phyloP scores from a whole-genome alignment of 192 early-diverging fungal species.

The Chytriomyces confervae region DNA sequence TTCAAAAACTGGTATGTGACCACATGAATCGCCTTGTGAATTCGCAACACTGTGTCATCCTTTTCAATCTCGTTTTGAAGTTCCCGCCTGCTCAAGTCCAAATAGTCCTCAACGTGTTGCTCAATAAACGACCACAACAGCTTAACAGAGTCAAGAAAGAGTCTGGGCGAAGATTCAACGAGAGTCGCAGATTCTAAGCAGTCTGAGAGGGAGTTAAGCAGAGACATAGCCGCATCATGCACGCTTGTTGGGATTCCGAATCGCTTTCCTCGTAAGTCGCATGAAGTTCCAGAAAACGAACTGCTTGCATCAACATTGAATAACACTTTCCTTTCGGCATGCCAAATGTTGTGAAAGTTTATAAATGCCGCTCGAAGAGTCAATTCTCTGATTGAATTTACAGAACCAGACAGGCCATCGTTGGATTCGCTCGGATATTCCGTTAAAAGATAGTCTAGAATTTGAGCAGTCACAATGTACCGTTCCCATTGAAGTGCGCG shows the following conservation, averaged over 20 bases:
- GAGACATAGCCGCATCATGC: constrained; percentile 30
- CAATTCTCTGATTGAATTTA: constrained; percentile 32
- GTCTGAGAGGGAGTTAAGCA: constrained; percentile 42
- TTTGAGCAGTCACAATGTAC: constrained; percentile 38
- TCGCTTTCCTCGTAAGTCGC: constrained; percentile 25
- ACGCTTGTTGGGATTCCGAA: constrained; percentile 38
- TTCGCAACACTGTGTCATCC: constrained; percentile 40
- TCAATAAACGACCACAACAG: constrained; percentile 50
- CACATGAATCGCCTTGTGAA: constrained; percentile 38
- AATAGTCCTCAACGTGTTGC: constrained; percentile 42
- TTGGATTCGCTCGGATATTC: constrained; percentile 4
- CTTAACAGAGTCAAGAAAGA: constrained; percentile 43
- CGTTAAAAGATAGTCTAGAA: constrained; percentile 35
- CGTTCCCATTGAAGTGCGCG: constrained; percentile 45
- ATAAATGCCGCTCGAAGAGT: constrained; percentile 36
- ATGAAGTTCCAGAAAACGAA: constrained; percentile 6
- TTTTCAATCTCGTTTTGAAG: constrained; percentile 8
- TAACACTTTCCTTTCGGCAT: constrained; percentile 45
- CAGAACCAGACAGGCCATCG: neutral
- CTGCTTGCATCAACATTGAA: constrained; percentile 16
- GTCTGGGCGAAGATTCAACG: constrained; percentile 16
- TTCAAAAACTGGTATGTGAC: constrained; percentile 37
- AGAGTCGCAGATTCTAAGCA: constrained; percentile 39
- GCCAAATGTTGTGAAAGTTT: constrained; percentile 46
- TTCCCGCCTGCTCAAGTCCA: constrained; percentile 4